Conservation (phyloP, 164 flowering plant species). For the grape (Vitis vinifera) region DNA sequence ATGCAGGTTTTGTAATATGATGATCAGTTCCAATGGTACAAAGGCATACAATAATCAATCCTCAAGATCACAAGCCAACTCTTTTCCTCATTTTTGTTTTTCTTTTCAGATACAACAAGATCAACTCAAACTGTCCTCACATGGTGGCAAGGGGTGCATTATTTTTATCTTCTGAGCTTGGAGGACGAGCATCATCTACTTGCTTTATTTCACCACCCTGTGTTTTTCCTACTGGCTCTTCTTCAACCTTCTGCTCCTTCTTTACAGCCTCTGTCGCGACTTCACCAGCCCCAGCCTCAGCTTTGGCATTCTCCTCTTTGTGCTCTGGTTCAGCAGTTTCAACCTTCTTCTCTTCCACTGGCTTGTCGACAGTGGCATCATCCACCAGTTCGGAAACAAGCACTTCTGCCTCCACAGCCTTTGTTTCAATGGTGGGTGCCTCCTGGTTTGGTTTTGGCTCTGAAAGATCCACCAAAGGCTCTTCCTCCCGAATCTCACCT, state of each 20-base stretch:
- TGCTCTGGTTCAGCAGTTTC: neutral
- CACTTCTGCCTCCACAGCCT: slow-evolving; percentile 5
- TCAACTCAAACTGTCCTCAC: too few relatives aligned
- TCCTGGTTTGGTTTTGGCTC: slow-evolving; percentile 37
- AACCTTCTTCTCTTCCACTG: slow-evolving; percentile 4
- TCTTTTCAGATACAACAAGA: too few relatives aligned
- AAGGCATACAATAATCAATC: too few relatives aligned
- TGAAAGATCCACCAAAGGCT: slow-evolving; percentile 42
- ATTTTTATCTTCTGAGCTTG: too few relatives aligned
- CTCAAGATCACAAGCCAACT: too few relatives aligned
- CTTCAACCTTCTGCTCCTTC: slow-evolving; percentile 8
- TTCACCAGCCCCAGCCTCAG: slow-evolving; percentile 9
- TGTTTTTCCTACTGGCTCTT: neutral
- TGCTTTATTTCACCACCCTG: too few relatives aligned
- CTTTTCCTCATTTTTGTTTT: too few relatives aligned
- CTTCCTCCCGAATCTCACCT: slow-evolving; percentile 23
- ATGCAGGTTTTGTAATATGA: too few relatives aligned
- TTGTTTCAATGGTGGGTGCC: neutral
- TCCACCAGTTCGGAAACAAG: slow-evolving; percentile 9
- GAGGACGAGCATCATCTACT: too few relatives aligned
- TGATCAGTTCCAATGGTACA: too few relatives aligned
- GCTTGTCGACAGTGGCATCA: neutral
- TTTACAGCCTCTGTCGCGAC: neutral
- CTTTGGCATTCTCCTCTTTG: too few relatives aligned
- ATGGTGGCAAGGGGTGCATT: too few relatives aligned